phyloP scores from a whole-genome alignment of 176 grass and related monocot species.

The Zea luxurians region DNA sequence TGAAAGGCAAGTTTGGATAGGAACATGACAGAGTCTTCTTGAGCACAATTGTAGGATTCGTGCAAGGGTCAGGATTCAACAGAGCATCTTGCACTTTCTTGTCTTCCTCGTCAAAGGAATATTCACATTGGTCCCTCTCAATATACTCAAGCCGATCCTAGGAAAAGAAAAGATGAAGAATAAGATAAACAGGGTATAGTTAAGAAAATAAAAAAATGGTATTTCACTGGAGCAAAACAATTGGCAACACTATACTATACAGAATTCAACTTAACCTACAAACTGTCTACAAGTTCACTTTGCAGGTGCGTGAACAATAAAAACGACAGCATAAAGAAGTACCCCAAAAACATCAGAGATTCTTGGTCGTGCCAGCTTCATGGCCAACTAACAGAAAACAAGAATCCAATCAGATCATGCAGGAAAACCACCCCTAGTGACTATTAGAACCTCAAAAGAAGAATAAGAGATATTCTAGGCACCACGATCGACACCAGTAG shows the following conservation, averaged over 20 bases:
- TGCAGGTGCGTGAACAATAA: not conserved
- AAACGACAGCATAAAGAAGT: constrained; percentile 23
- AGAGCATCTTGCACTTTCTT: too few relatives aligned
- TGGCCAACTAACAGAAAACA: constrained; percentile 33
- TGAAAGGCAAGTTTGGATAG: constrained; percentile 90
- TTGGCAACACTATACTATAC: too few relatives aligned
- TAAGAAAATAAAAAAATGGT: constrained; percentile 14
- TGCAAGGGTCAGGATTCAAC: too few relatives aligned
- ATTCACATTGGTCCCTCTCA: too few relatives aligned
- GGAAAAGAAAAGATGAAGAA: constrained; percentile 18
- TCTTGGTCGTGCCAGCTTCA: constrained; percentile 16
- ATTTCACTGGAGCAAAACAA: too few relatives aligned
- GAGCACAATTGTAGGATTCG: constrained; percentile 61
- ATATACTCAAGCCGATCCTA: constrained; percentile 89
- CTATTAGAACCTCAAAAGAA: too few relatives aligned
- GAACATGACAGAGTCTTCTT: constrained; percentile 92
- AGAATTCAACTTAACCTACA: too few relatives aligned
- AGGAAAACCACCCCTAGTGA: too few relatives aligned
- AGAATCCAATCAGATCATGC: constrained; percentile 24
- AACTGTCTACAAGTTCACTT: too few relatives aligned
- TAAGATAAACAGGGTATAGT: not conserved
- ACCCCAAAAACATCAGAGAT: constrained; percentile 5
- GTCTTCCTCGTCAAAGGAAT: too few relatives aligned
- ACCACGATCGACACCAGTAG: too few relatives aligned
- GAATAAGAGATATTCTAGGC: too few relatives aligned